Evolutionary conservation across 768 basidiomycete genomes (phyloP).

Genomic region (Termitomyces sp.): DNA sequence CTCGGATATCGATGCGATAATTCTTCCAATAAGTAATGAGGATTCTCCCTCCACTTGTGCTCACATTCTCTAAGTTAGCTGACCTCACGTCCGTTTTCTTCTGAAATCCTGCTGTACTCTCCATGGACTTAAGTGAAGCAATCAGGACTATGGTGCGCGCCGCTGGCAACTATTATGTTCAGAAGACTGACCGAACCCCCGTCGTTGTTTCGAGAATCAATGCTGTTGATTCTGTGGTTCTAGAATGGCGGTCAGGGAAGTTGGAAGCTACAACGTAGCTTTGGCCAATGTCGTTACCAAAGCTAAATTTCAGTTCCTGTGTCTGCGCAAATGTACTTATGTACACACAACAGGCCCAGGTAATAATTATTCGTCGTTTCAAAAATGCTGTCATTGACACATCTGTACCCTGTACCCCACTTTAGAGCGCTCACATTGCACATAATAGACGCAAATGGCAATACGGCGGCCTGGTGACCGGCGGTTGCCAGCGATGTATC

Average conservation of each 20-base stretch:
- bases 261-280: neutral
- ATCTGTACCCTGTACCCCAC: neutral
- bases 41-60: neutral
- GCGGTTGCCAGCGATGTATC: neutral
- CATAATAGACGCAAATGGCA: neutral
- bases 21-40: no score
- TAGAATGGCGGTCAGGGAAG: neutral
- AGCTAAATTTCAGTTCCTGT: neutral
- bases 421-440: neutral
- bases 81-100: conserved; percentile 2
- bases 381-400: neutral
- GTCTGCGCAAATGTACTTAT: neutral
- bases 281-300: neutral
- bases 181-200: neutral
- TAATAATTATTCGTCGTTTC: neutral
- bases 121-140: neutral
- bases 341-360: neutral
- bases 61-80: neutral
- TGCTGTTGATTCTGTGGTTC: neutral
- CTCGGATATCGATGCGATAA: no score
- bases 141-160: neutral
- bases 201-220: neutral
- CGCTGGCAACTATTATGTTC: neutral
- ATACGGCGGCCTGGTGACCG: neutral
- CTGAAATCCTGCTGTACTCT: neutral